Evolutionary conservation across 1,284 basidiomycete genomes (phyloP), one percentile per base, ranked within the genome.

Genomic region (Earliella scabrosa): DNA sequence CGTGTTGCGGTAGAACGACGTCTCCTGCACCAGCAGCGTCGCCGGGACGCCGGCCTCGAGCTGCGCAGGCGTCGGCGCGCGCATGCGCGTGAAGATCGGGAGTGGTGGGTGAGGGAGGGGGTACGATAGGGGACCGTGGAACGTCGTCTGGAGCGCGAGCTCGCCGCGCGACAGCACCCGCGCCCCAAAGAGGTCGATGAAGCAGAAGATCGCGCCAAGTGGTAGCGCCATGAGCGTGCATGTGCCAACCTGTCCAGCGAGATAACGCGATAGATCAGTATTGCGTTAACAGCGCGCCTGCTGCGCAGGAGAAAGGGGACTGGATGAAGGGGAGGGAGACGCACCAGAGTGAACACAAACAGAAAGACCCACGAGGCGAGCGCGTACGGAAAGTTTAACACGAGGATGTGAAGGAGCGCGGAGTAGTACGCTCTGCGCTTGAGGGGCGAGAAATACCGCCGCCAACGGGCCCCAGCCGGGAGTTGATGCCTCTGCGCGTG

Each of bases 371-470:
- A 92, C 14, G 88, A 85, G 18, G 76, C 65, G 52, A 92, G 72
- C 10, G 88, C 87, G 65, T 82, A 91, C 0, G 88, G 88, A 64
- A 92, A 90, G 71, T 92, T 92, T 60, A 92, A 49, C 20, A 88
- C 72, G 48, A 84, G 66, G 16, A 92, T 75, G 66, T 92, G 90
- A 45, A 88, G 78, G 18, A 89, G 71, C 0, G 88, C 75, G 29
- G 76, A 71, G 63, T 86, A 88, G 66, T 91, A 91, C 24, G 77
- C 76, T 57, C 65, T 73, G 52, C 73, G 73, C 21, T 63, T 58
- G 61, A 92, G 58, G 4, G 90, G 88, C 24, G 81, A 74, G 68
- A 88, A 91, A 66, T 92, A 92, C 54, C 74, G 71, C 40, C 68
- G 71, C 79, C 79, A 84, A 23, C 68, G 52, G 21, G 63, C 45